A percentile compares a stretch with the other conserved stretches of the same genome.
phyloP scores from a whole-genome alignment of 1,139 yeast species.

The Geotrichum europaeum region DNA sequence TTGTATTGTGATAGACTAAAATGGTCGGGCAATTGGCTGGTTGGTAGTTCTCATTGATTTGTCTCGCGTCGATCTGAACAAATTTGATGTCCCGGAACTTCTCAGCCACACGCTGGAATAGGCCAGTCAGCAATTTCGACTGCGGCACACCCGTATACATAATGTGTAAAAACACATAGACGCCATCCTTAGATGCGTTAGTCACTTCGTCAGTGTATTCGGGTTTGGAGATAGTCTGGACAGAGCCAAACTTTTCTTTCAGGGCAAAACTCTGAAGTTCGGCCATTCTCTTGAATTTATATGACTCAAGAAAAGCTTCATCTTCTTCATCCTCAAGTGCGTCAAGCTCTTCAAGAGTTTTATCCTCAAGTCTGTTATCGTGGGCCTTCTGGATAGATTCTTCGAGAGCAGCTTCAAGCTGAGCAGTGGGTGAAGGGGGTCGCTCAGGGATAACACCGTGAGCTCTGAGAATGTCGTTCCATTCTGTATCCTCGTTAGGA shows the following conservation, averaged over 20 bases:
- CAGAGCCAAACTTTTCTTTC: conserved; percentile 67
- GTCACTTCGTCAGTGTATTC: conserved; percentile 87
- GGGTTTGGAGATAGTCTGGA: conserved; percentile 71
- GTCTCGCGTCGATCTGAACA: conserved; percentile 79
- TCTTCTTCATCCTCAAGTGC: conserved; percentile 74
- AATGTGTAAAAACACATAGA: conserved; percentile 70
- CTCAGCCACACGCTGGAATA: conserved; percentile 41
- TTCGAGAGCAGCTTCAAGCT: conserved; percentile 79
- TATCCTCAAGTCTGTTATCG: conserved; percentile 66
- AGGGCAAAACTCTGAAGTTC: conserved; percentile 60
- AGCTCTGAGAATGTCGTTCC: conserved; percentile 90
- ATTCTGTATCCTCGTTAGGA: conserved; percentile 94
- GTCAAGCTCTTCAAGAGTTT: conserved; percentile 71
- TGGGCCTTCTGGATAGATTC: conserved; percentile 75
- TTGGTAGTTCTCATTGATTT: conserved; percentile 91
- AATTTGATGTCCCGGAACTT: conserved; percentile 64
- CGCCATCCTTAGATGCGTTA: conserved; percentile 51
- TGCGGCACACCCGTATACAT: conserved; percentile 65
- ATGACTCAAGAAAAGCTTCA: conserved; percentile 62
- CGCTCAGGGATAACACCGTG: conserved; percentile 91
- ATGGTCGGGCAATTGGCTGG: conserved; percentile 87
- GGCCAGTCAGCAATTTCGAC: conserved; percentile 58
- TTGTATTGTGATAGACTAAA: conserved; percentile 67
- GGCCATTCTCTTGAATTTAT: conserved; percentile 68
- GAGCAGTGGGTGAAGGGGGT: conserved; percentile 82